Base-by-base conservation (phyloP, 352 stramenopile genomes). In the Elongisporangium senticosum region DNA sequence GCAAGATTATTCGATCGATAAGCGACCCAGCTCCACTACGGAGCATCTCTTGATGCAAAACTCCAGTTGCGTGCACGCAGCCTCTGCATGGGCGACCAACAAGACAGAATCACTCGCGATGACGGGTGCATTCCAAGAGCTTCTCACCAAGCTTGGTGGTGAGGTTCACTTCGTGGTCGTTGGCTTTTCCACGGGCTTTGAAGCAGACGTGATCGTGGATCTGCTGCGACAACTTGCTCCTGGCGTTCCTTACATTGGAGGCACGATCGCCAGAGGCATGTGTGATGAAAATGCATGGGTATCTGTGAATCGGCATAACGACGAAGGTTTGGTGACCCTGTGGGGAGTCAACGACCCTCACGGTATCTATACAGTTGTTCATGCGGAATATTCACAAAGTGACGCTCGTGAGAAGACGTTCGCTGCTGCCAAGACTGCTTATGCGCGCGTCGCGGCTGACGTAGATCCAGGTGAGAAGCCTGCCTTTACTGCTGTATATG, bases 281-380 rank as follows among this genome's bases (percentile, higher is more conserved):
- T 95, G 86, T 62, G 84, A 95, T 47, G 83, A 95, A 56, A 89
- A 90, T 52, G 86, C 86, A 23, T 95, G 86, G 86, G 82, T 95
- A 4, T 91, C 86, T 7, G 83, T 93, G 51, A 95, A 95, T 60
- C 76, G 86, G 7, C 83, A 91, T 67, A 91, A 91, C 23, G 74
- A 89, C 24, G 82, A 92, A 79, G 83, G 83, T 4, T 67, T 95
- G 10, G 66, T 95, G 7, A 91, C 83, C 11, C 65, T 95, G 17
- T 95, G 83, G 83, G 86, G 86, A n/a, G 74, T 95, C 11, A 91
- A 93, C 53, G 86, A 95, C 55, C 82, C 86, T 0, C 70, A 88
- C 26, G 86, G 86, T 11, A 80, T 89, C 49, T 95, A 95, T 67
- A 83, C 78, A 1, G 80, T 95, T 3, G 83, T 90, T 5, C 81